These are phyloP conservation scores for Fomitopsis serialis DNA, from an alignment of 768 basidiomycete genomes.

Conservation along the genomic window DNA sequence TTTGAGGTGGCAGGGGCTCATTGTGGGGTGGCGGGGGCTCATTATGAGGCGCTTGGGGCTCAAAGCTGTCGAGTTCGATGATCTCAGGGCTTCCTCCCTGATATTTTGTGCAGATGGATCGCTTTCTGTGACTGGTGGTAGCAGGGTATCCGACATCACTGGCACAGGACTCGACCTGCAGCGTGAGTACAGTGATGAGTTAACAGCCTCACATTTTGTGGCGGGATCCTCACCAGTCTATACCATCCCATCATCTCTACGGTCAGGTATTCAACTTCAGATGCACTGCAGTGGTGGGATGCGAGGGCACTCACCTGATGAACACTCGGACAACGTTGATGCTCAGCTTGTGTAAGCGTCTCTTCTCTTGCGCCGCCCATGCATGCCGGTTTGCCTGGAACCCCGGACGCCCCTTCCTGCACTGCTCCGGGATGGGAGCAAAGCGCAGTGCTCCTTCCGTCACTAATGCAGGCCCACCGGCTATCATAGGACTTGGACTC, in stretches of 20 bases:
- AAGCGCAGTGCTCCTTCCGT: slow-evolving; percentile 11
- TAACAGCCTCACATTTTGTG: background rate
- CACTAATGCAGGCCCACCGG: slow-evolving; percentile 1
- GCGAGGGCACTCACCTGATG: slow-evolving; percentile 6
- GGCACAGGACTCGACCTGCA: slow-evolving; percentile 12
- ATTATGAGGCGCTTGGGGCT: background rate
- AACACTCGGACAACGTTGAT: slow-evolving; percentile 8
- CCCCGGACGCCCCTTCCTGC: background rate
- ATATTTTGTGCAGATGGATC: no score
- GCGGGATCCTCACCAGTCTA: slow-evolving; percentile 15
- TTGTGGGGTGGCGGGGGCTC: no score
- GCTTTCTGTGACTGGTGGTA: background rate
- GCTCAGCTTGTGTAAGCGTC: slow-evolving; percentile 7
- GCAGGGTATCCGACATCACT: slow-evolving; percentile 16
- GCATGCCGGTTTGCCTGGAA: slow-evolving; percentile 8
- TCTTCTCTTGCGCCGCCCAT: slow-evolving; percentile 6
- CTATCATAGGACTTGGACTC: slow-evolving; percentile 10
- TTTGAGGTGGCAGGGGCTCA: no score
- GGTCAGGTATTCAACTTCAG: background rate
- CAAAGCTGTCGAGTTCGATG: no score
- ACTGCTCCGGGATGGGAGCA: slow-evolving; percentile 13
- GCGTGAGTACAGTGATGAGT: background rate
- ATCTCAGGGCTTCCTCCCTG: no score
- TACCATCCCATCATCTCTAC: slow-evolving; percentile 19
- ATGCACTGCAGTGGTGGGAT: background rate